These are phyloP conservation scores for Beauveria medogensis DNA, from an alignment of 2,329 filamentous ascomycete species.

Conservation along the genomic window DNA sequence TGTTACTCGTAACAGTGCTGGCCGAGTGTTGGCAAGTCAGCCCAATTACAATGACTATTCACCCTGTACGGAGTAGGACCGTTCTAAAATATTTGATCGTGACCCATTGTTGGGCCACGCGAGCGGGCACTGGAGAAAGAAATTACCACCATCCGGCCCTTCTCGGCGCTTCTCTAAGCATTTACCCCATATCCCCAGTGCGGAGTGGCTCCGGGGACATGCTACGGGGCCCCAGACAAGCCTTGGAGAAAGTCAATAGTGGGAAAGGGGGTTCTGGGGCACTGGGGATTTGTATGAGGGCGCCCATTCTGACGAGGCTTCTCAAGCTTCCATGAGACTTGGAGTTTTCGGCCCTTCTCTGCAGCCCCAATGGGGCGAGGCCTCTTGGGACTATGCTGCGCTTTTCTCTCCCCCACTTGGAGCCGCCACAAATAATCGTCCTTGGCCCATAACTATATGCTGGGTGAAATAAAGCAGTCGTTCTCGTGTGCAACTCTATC, in stretches of 20 bases:
- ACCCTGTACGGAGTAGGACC: too few relatives aligned
- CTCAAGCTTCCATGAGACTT: not conserved
- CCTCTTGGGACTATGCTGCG: not conserved
- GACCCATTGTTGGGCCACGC: not conserved
- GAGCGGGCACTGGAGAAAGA: not conserved
- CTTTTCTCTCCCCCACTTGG: not conserved
- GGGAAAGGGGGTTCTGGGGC: not conserved
- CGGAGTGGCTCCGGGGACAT: slow-evolving; percentile 5
- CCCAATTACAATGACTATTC: too few relatives aligned
- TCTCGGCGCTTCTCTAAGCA: slow-evolving; percentile 9
- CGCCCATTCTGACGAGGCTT: not conserved
- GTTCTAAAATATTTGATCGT: too few relatives aligned
- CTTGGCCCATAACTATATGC: not conserved
- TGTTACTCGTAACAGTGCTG: too few relatives aligned
- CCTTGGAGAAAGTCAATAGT: not conserved
- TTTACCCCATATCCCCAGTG: not conserved
- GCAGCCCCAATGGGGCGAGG: slow-evolving; percentile 5
- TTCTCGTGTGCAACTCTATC: not conserved
- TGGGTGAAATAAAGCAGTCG: not conserved
- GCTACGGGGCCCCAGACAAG: not conserved
- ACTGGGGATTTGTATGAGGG: not conserved
- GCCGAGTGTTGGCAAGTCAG: too few relatives aligned
- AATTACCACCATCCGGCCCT: slow-evolving; percentile 9
- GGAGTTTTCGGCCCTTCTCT: slow-evolving; percentile 7
- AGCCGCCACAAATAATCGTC: not conserved